Evolutionary conservation across 768 basidiomycete genomes (phyloP).

Genomic region (Russula virescens): DNA sequence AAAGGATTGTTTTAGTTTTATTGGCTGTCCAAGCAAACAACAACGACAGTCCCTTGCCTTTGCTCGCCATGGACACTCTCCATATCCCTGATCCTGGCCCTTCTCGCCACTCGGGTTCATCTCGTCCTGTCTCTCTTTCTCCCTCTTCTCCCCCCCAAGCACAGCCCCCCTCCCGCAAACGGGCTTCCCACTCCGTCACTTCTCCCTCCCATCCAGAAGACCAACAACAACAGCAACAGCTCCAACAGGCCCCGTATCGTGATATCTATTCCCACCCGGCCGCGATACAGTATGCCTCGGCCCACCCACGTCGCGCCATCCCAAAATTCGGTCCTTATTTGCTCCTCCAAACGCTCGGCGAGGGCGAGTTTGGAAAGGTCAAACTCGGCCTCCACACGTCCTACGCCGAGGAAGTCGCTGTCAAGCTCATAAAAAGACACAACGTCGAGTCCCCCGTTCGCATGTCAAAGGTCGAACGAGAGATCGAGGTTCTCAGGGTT

Average conservation of each 20-base stretch:
- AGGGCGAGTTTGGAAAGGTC: constrained; percentile 98
- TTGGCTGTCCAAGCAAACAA: too few relatives aligned
- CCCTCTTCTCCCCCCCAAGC: constrained; percentile 35
- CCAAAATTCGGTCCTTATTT: constrained; percentile 96
- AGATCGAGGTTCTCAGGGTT: constrained; percentile 95
- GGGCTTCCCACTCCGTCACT: constrained; percentile 68
- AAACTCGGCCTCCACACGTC: constrained; percentile 92
- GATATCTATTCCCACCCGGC: constrained; percentile 85
- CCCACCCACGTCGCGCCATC: constrained; percentile 79
- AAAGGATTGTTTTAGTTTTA: too few relatives aligned
- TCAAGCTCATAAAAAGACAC: constrained; percentile 91
- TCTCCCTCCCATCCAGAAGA: constrained; percentile 46
- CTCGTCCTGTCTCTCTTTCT: constrained; percentile 56
- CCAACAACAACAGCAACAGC: constrained; percentile 20
- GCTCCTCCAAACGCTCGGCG: constrained; percentile 91
- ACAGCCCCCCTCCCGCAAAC: constrained; percentile 41
- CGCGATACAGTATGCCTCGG: constrained; percentile 73
- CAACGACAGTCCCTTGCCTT: neutral
- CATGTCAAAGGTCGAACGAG: constrained; percentile 93
- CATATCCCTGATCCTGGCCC: constrained; percentile 46
- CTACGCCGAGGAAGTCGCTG: constrained; percentile 98
- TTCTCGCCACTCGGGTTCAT: constrained; percentile 38
- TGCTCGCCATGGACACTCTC: constrained; percentile 33
- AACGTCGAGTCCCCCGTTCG: constrained; percentile 83
- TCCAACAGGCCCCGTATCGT: constrained; percentile 39